Evolutionary conservation across 2,329 filamentous ascomycete species (phyloP).

Genomic region (Talaromyces sp.): DNA sequence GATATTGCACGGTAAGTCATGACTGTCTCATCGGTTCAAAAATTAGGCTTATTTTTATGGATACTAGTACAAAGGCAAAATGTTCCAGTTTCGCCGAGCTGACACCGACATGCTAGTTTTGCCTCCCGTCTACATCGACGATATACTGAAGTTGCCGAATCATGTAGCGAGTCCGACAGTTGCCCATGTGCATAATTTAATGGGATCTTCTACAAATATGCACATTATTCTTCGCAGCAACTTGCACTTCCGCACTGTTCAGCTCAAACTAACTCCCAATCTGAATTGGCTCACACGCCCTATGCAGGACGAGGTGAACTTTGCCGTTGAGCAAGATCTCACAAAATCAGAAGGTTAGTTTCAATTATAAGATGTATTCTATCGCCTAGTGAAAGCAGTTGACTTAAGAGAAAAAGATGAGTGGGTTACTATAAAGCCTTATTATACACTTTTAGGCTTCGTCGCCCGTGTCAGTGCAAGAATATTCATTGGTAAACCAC

Average conservation of each 20-base stretch:
- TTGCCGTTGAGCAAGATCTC: neutral
- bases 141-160: too few species aligned
- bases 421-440: neutral
- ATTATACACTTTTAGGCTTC: neutral
- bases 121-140: too few species aligned
- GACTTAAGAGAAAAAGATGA: neutral
- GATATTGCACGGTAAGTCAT: too few species aligned
- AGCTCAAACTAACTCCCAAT: neutral
- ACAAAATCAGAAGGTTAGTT: neutral
- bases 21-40: too few species aligned
- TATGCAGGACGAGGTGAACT: neutral
- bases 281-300: neutral
- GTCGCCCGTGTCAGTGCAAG: neutral
- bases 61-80: too few species aligned
- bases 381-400: neutral
- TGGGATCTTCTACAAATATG: neutral
- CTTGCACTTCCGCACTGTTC: neutral
- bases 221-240: neutral
- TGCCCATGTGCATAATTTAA: neutral
- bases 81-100: too few species aligned
- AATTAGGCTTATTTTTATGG: too few species aligned
- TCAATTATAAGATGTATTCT: neutral
- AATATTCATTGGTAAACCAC: neutral
- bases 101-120: too few species aligned
- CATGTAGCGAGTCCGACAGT: too few species aligned